These are phyloP conservation scores for Cantharellus cinnabarinus DNA, from an alignment of 768 basidiomycete species.

Conservation along the genomic window DNA sequence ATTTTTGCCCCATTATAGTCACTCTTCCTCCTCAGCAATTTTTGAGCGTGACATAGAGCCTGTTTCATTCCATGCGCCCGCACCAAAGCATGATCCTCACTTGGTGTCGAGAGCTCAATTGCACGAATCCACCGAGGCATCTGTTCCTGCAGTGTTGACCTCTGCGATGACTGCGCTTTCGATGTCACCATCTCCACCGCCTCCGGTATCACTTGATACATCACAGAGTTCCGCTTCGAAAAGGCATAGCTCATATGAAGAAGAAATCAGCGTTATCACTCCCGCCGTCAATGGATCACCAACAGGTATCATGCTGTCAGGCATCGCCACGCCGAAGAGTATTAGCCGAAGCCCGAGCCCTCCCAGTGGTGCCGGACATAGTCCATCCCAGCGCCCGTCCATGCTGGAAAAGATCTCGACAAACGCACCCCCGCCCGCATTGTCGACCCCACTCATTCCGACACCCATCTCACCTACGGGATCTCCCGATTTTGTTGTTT, in stretches of 20 bases:
- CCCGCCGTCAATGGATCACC: not conserved
- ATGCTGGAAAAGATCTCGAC: not conserved
- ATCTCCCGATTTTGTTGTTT: not conserved
- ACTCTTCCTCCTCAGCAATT: constrained; percentile 8
- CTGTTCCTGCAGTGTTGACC: constrained; percentile 6
- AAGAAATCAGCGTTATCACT: constrained; percentile 7
- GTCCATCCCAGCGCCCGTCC: not conserved
- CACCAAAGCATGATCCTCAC: constrained; percentile 2
- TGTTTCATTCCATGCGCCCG: not conserved
- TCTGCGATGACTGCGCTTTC: constrained; percentile 6
- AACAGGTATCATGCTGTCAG: not conserved
- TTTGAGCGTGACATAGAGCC: constrained; percentile 9
- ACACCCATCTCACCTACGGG: not conserved
- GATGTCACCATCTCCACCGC: not conserved
- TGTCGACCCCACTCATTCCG: not conserved
- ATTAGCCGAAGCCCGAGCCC: not conserved
- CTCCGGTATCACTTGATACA: not conserved
- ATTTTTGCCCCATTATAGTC: not conserved
- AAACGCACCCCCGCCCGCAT: not conserved
- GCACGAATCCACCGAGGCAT: constrained; percentile 5
- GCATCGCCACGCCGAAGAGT: not conserved
- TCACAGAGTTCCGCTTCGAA: not conserved
- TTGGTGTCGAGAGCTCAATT: constrained; percentile 3
- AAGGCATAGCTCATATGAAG: not conserved
- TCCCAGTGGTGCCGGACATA: not conserved